Percentiles rank a stretch among this genome's conserved stretches.
These are phyloP conservation scores for Trypanosoma melophagium DNA, from an alignment of 208 protist genomes.

Conservation along the genomic window DNA sequence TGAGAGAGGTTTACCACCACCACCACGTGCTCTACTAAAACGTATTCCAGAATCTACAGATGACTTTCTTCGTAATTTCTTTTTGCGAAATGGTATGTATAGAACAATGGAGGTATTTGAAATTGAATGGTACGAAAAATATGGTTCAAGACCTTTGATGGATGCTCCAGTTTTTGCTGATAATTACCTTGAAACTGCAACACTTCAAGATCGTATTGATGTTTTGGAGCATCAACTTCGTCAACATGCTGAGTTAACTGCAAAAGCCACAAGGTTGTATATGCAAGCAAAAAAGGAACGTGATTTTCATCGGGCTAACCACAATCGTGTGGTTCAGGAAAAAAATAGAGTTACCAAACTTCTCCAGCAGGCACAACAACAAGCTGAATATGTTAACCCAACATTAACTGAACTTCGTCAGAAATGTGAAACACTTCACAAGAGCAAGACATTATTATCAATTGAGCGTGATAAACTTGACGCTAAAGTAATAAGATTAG, in stretches of 20 bases:
- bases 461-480: conserved; percentile 83
- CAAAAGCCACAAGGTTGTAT: conserved; percentile 73
- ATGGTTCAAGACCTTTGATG: conserved; percentile 47
- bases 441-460: conserved; percentile 76
- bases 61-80: conserved; percentile 93
- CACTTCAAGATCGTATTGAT: conserved; percentile 76
- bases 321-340: conserved; percentile 89
- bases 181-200: conserved; percentile 84
- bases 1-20: conserved; percentile 50
- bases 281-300: conserved; percentile 83
- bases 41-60: conserved; percentile 91
- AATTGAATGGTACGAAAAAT: conserved; percentile 85
- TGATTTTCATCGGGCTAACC: conserved; percentile 87
- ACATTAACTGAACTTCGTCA: conserved; percentile 78
- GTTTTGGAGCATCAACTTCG: conserved; percentile 76
- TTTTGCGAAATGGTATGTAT: conserved; percentile 78
- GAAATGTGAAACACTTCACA: conserved; percentile 79
- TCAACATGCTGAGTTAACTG: conserved; percentile 77
- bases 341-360: conserved; percentile 72
- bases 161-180: conserved; percentile 70
- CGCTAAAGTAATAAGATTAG: conserved; percentile 52
- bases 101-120: conserved; percentile 86
- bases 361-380: conserved; percentile 69
- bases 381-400: conserved; percentile 78
- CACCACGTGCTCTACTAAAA: conserved; percentile 79